These are phyloP conservation scores for Pulveroboletus sp. DNA, from an alignment of 768 basidiomycete genomes.

Conservation along the genomic window DNA sequence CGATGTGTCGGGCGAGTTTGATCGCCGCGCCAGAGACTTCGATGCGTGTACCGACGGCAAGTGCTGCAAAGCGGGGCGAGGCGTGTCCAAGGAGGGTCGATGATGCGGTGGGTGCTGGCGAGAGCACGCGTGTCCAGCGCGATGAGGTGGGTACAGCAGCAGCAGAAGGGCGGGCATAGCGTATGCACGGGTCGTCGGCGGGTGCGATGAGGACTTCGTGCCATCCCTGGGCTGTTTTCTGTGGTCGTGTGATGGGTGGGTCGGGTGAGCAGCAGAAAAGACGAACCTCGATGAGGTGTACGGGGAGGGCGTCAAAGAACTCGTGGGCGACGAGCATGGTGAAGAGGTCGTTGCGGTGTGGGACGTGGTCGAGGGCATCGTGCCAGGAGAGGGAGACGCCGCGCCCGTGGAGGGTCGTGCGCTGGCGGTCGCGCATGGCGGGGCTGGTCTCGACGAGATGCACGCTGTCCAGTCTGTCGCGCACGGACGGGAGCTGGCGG, in stretches of 20 bases:
- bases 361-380: conserved; percentile 67
- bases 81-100: too few species aligned
- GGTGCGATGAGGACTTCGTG: conserved; percentile 76
- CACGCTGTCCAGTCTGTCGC: conserved; percentile 42
- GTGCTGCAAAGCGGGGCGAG: conserved; percentile 64
- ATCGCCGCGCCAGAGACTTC: conserved; percentile 79
- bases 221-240: conserved; percentile 83
- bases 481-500: conserved; percentile 41
- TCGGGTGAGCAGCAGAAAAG: background rate
- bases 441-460: conserved; percentile 82
- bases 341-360: conserved; percentile 47
- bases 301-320: conserved; percentile 95
- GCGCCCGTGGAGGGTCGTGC: conserved; percentile 41
- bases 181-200: conserved; percentile 38
- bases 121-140: conserved; percentile 34
- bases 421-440: conserved; percentile 64
- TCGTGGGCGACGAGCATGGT: conserved; percentile 94
- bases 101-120: background rate
- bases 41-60: conserved; percentile 69
- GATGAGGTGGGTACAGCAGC: background rate
- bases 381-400: conserved; percentile 63
- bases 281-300: conserved; percentile 84
- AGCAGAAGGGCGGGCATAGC: conserved; percentile 23
- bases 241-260: background rate
- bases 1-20: conserved; percentile 65